Conservation (phyloP, 2,329 filamentous ascomycete species). For the Arthrocladium fulminans region DNA sequence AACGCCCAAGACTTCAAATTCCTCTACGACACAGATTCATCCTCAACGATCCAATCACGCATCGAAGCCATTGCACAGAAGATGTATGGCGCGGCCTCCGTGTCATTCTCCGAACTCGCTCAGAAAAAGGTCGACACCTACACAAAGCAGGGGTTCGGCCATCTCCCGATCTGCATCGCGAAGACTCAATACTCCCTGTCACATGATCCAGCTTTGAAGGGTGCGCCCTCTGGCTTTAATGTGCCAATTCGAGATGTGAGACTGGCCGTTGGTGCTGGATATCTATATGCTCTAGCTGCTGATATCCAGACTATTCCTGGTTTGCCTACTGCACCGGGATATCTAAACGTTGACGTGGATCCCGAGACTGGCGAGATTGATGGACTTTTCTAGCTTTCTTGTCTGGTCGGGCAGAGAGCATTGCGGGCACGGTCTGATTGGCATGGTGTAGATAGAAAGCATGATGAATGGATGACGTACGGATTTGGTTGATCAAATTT, state of each 20-base stretch:
- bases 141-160: constrained; percentile 80
- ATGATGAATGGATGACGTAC: too few relatives aligned
- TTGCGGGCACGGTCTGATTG: too few relatives aligned
- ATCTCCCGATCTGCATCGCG: constrained; percentile 90
- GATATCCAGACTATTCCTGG: constrained; percentile 98
- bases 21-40: constrained; percentile 68
- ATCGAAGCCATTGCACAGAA: constrained; percentile 83
- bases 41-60: constrained; percentile 63
- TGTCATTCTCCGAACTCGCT: constrained; percentile 88
- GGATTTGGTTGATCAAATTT: constrained; percentile 2
- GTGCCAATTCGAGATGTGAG: constrained; percentile 90
- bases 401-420: too few relatives aligned
- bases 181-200: constrained; percentile 98
- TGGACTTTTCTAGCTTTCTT: constrained; percentile 61
- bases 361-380: constrained; percentile 75
- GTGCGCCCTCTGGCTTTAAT: constrained; percentile 86
- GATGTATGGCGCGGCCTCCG: constrained; percentile 86
- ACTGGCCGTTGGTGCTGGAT: constrained; percentile 88
- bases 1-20: constrained; percentile 67
- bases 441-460: not conserved
- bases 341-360: constrained; percentile 83
- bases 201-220: constrained; percentile 88
- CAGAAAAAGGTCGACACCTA: constrained; percentile 96
- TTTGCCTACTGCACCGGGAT: constrained; percentile 86
- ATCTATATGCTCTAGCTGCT: constrained; percentile 87